phyloP scores from a whole-genome alignment of 108 stramenopile species.

The Epithemia pelagica region DNA sequence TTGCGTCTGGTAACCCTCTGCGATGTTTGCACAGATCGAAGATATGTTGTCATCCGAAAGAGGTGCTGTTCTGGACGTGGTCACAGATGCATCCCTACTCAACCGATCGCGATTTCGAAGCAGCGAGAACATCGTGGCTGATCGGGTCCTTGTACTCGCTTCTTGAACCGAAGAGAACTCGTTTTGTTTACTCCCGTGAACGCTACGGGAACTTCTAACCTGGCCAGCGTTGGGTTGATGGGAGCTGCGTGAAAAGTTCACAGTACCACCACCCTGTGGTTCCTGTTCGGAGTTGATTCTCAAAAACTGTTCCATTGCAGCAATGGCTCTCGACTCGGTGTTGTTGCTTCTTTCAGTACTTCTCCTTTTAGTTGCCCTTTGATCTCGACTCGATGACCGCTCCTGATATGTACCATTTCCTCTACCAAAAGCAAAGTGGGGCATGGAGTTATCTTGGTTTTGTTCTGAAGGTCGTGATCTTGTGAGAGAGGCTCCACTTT shows the following conservation, averaged over 20 bases:
- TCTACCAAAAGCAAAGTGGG: neutral
- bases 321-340: neutral
- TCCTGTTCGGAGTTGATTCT: neutral
- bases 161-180: neutral
- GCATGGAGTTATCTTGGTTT: neutral
- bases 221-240: neutral
- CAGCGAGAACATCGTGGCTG: too few relatives aligned
- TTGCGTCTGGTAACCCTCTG: too few relatives aligned
- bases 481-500: too few relatives aligned
- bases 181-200: neutral
- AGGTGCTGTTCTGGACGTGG: too few relatives aligned
- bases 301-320: neutral
- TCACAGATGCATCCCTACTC: too few relatives aligned
- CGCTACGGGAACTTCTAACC: neutral
- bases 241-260: neutral
- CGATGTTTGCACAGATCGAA: too few relatives aligned
- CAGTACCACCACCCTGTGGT: neutral
- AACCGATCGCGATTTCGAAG: too few relatives aligned
- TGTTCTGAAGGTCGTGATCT: too few relatives aligned
- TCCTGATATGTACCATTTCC: conserved; percentile 1
- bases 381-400: too few relatives aligned
- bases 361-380: neutral
- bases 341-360: neutral
- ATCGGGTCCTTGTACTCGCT: neutral
- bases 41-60: too few relatives aligned